phyloP scores from a whole-genome alignment of 768 basidiomycete species.

The Calocera cornea region DNA sequence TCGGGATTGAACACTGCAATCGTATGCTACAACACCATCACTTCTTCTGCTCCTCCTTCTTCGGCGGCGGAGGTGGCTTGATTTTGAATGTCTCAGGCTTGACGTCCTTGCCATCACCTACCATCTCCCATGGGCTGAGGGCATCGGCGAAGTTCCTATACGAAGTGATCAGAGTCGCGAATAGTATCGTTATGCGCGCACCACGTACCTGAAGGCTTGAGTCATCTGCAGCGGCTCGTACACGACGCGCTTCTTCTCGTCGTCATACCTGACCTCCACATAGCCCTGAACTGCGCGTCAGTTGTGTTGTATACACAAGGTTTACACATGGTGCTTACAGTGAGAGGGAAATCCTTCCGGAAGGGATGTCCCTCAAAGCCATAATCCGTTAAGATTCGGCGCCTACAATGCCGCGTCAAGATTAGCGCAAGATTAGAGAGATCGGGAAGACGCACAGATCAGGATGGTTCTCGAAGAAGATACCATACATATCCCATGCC shows the following conservation, averaged over 20 bases:
- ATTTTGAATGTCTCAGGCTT: slow-evolving; percentile 64
- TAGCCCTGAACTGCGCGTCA: slow-evolving; percentile 55
- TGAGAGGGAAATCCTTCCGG: slow-evolving; percentile 95
- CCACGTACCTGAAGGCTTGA: slow-evolving; percentile 79
- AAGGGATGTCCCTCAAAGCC: slow-evolving; percentile 97
- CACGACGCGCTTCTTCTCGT: slow-evolving; percentile 91
- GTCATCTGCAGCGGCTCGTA: slow-evolving; percentile 96
- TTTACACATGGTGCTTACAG: slow-evolving; percentile 42
- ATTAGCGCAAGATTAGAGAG: neutral
- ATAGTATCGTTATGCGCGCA: neutral
- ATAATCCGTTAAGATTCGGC: slow-evolving; percentile 96
- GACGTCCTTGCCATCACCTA: slow-evolving; percentile 50
- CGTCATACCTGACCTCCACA: slow-evolving; percentile 93
- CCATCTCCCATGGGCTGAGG: slow-evolving; percentile 87
- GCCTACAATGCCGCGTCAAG: slow-evolving; percentile 33
- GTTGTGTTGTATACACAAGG: neutral
- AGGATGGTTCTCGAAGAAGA: slow-evolving; percentile 92
- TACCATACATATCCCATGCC: slow-evolving; percentile 94
- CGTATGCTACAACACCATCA: slow-evolving; percentile 8
- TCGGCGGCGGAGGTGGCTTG: slow-evolving; percentile 57
- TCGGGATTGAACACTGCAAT: neutral
- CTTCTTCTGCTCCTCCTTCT: slow-evolving; percentile 53
- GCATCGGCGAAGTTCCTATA: slow-evolving; percentile 79
- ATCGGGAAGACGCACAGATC: slow-evolving; percentile 56
- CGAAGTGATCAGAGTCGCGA: slow-evolving; percentile 2